Evolutionary conservation across 352 stramenopile genomes (phyloP).

Genomic region (Pythium scleroteichum): DNA sequence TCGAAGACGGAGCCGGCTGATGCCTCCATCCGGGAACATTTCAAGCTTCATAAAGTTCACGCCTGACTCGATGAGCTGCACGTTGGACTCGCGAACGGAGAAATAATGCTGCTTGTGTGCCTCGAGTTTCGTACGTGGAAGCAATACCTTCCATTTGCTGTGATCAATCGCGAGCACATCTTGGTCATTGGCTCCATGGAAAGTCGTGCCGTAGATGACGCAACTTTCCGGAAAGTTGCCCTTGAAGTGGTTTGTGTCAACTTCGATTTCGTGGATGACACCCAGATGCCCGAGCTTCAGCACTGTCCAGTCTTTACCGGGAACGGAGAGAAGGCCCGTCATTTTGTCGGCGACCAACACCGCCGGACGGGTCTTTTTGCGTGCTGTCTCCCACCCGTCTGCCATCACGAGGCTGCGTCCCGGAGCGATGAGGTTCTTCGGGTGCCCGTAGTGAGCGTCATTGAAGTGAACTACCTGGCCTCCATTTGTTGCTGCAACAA

Average conservation of each 20-base stretch:
- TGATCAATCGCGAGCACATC: conserved; percentile 41
- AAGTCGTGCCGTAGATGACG: conserved; percentile 71
- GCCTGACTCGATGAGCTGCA: conserved; percentile 53
- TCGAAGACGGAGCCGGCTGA: conserved; percentile 89
- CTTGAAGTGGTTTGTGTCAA: conserved; percentile 96
- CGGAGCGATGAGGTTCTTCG: conserved; percentile 90
- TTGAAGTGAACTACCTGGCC: conserved; percentile 89
- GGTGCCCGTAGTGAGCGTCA: conserved; percentile 94
- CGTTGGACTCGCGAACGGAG: conserved; percentile 46
- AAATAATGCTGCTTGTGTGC: conserved; percentile 90
- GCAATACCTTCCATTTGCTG: conserved; percentile 81
- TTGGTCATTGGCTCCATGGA: conserved; percentile 35
- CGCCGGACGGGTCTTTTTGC: conserved; percentile 83
- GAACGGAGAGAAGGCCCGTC: conserved; percentile 58
- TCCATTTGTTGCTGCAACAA: conserved; percentile 84
- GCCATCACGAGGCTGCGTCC: conserved; percentile 91
- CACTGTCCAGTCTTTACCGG: conserved; percentile 91
- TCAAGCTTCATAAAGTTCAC: conserved; percentile 93
- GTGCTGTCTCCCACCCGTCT: conserved; percentile 93
- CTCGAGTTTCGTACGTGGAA: conserved; percentile 85
- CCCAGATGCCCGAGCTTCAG: conserved; percentile 87
- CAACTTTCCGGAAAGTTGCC: conserved; percentile 95
- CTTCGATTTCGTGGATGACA: conserved; percentile 66
- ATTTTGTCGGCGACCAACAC: conserved; percentile 53
- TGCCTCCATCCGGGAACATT: conserved; percentile 94